Evolutionary conservation across 1,284 basidiomycete genomes (phyloP), one percentile per base, ranked within the genome.

Genomic region (Cerioporus squamosus): DNA sequence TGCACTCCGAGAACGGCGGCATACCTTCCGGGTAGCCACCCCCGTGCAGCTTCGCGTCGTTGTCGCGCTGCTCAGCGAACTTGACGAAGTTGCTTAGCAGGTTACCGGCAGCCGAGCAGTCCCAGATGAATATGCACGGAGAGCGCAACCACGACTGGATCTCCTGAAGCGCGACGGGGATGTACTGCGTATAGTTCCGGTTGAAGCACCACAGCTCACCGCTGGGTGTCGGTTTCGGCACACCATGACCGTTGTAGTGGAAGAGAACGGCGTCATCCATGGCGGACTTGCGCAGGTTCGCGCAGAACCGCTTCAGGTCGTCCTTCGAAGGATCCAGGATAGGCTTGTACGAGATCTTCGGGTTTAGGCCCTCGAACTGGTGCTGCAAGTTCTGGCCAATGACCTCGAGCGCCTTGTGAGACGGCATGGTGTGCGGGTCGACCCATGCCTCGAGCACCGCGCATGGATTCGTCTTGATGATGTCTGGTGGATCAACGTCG

Each of bases 201-300:
- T 99, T 99, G 81, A 99, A 99, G 57, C 97, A 97, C 97, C 97
- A 99, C 54, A 99, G 86, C 75, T 99, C 97, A 23, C 97, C 97
- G 61, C 94, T 96, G 0, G 93, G 84, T 0, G 97, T 99, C 2
- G 97, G 97, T 70, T 95, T 97, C 1, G 97, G 97, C 15, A 99
- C 97, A 31, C 97, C 97, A 66, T 98, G 97, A 2, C 97, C 97
- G 68, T 99, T 99, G 79, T 99, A 99, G 77, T 99, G 96, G 76
- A 98, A 98, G 36, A 98, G 80, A 12, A 95, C 90, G 1, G 97
- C 90, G 70, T 99, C 97, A 51, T 97, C 93, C 71, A 95, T 94
- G 2, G 97, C 95, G 53, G 90, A 87, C 69, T 92, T 93, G 55
- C 97, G 88, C 51, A 97, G 77, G 36, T 84, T 88, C 57, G 90